Evolutionary conservation across 176 grass and related monocot genomes (phyloP).

Genomic region (Tuctoria greenei): DNA sequence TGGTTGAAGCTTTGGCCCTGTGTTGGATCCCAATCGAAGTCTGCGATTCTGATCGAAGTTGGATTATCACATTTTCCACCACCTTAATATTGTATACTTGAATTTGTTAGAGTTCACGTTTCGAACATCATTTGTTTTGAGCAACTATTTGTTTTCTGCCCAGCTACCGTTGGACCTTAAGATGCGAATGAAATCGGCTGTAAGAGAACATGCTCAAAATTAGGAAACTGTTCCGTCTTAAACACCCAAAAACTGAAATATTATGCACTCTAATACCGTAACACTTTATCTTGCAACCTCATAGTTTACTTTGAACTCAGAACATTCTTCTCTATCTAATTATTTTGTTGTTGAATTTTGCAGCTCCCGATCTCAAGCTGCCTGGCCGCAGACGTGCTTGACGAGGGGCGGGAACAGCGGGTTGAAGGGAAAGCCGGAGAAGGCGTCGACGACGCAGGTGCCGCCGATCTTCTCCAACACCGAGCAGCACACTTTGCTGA

Average conservation of each 20-base stretch:
- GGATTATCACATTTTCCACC: too few relatives aligned
- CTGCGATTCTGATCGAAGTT: too few relatives aligned
- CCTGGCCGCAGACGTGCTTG: not conserved
- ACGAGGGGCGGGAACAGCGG: not conserved
- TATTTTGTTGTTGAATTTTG: not conserved
- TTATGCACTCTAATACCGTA: not conserved
- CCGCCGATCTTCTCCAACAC: slow-evolving; percentile 25
- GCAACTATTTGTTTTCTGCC: too few relatives aligned
- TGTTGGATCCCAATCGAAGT: too few relatives aligned
- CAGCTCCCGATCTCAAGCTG: not conserved
- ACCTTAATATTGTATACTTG: too few relatives aligned
- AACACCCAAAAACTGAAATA: not conserved
- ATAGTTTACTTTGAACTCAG: not conserved
- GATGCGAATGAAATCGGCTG: too few relatives aligned
- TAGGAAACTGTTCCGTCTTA: not conserved
- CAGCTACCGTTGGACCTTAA: too few relatives aligned
- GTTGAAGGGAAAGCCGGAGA: slow-evolving; percentile 26
- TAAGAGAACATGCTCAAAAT: not conserved
- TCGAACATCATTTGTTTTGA: too few relatives aligned
- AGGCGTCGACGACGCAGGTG: slow-evolving; percentile 4
- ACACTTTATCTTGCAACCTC: not conserved
- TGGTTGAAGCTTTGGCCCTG: too few relatives aligned
- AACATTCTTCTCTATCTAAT: not conserved
- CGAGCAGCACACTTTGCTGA: slow-evolving; percentile 19
- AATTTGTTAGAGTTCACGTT: too few relatives aligned